phyloP scores from a whole-genome alignment of 106 monocot species.

The Narthecium ossifragum region DNA sequence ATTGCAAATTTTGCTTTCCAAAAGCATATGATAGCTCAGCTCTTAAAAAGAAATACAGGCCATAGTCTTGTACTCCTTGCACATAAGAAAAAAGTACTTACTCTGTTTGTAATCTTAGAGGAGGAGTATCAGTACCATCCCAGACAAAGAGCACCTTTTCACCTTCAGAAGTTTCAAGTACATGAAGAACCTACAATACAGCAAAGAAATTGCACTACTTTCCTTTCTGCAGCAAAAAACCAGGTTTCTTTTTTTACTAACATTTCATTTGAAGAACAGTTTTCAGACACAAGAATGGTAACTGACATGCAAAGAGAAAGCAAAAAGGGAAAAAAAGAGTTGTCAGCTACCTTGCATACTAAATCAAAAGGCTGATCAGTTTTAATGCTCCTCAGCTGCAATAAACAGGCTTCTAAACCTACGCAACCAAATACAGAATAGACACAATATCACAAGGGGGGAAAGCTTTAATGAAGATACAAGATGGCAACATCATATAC shows the following conservation, averaged over 20 bases:
- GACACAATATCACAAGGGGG: background rate
- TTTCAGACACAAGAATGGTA: too few species aligned
- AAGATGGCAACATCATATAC: background rate
- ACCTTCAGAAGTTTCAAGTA: constrained; percentile 30
- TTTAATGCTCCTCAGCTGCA: constrained; percentile 34
- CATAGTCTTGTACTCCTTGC: background rate
- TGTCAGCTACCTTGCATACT: constrained; percentile 61
- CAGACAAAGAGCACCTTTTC: constrained; percentile 58
- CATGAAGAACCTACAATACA: constrained; percentile 63
- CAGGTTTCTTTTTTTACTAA: background rate
- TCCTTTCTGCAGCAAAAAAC: background rate
- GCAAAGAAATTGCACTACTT: constrained; percentile 10
- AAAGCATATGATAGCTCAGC: background rate
- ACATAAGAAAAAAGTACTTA: constrained; percentile 14
- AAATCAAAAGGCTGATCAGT: constrained; percentile 36
- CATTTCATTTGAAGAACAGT: background rate
- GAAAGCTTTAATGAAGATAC: background rate
- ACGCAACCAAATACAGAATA: background rate
- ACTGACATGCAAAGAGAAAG: too few species aligned
- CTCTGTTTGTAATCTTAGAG: constrained; percentile 18
- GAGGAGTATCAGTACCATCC: constrained; percentile 80
- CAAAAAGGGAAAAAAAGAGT: constrained; percentile 3
- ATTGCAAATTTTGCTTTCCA: too few species aligned
- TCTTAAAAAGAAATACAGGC: background rate
- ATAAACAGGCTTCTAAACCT: constrained; percentile 20